Percentiles rank a stretch among this genome's conserved stretches.
These are phyloP conservation scores for Orobanche coerulescens DNA, from an alignment of 257 asterid genomes.

Conservation along the genomic window DNA sequence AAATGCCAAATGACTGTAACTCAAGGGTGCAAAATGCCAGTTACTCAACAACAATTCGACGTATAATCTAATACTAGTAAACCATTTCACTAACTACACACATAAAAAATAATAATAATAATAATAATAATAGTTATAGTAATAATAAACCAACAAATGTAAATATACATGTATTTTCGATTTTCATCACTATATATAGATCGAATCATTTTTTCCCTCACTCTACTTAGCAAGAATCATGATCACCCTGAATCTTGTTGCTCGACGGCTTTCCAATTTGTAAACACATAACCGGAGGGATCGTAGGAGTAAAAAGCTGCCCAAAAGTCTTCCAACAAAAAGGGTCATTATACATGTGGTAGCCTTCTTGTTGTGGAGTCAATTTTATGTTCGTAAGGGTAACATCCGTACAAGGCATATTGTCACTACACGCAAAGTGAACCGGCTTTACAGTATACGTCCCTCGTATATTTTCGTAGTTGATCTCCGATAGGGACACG, in stretches of 20 bases:
- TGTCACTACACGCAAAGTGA: conserved; percentile 87
- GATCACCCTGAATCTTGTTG: conserved; percentile 49
- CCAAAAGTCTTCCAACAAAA: conserved; percentile 89
- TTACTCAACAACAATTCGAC: too few relatives aligned
- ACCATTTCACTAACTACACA: too few relatives aligned
- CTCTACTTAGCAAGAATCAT: conserved; percentile 51
- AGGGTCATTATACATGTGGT: conserved; percentile 85
- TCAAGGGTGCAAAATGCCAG: too few relatives aligned
- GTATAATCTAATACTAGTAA: too few relatives aligned
- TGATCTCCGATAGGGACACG: conserved; percentile 74
- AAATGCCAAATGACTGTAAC: too few relatives aligned
- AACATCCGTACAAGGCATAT: conserved; percentile 65
- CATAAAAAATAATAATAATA: too few relatives aligned
- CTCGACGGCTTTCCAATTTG: conserved; percentile 65
- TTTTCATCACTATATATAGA: too few relatives aligned
- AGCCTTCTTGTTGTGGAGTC: conserved; percentile 47
- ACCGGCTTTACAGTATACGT: conserved; percentile 88
- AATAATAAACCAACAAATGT: too few relatives aligned
- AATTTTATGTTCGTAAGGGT: conserved; percentile 53
- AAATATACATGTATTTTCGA: too few relatives aligned
- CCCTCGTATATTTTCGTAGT: conserved; percentile 63
- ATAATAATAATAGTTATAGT: too few relatives aligned
- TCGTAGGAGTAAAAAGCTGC: conserved; percentile 56
- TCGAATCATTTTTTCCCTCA: too few relatives aligned
- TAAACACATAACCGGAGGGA: conserved; percentile 71